Conservation (phyloP, 768 basidiomycete species). For the Tulasnella calospora region DNA sequence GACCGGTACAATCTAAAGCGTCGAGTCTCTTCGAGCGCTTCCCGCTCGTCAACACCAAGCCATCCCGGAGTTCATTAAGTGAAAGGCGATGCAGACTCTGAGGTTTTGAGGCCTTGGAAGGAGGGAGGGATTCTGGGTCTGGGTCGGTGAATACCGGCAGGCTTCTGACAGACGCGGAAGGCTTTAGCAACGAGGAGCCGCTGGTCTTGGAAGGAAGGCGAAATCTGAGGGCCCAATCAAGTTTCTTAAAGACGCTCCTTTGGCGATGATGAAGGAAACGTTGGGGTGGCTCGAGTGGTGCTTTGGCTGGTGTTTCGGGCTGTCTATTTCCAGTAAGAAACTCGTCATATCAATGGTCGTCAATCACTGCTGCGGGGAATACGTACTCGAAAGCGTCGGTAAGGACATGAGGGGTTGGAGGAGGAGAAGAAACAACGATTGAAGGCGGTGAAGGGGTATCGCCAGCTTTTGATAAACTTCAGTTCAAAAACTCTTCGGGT, state of each 20-base stretch:
- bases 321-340: too few relatives aligned
- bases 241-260: neutral
- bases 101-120: too few relatives aligned
- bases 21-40: neutral
- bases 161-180: neutral
- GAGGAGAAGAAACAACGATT: too few relatives aligned
- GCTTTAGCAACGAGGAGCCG: neutral
- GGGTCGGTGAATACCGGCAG: neutral
- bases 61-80: neutral
- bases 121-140: too few relatives aligned
- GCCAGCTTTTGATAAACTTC: too few relatives aligned
- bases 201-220: neutral
- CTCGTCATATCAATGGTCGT: too few relatives aligned
- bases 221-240: neutral
- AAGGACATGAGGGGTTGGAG: too few relatives aligned
- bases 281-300: neutral
- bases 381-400: too few relatives aligned
- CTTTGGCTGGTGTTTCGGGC: too few relatives aligned
- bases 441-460: too few relatives aligned
- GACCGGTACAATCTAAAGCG: neutral
- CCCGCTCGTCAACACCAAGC: neutral
- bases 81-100: neutral
- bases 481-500: too few relatives aligned
- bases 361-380: too few relatives aligned
- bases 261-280: neutral